Evolutionary conservation across 2,329 filamentous ascomycete species (phyloP).

Genomic region (Macrophomina pseudophaseolina): DNA sequence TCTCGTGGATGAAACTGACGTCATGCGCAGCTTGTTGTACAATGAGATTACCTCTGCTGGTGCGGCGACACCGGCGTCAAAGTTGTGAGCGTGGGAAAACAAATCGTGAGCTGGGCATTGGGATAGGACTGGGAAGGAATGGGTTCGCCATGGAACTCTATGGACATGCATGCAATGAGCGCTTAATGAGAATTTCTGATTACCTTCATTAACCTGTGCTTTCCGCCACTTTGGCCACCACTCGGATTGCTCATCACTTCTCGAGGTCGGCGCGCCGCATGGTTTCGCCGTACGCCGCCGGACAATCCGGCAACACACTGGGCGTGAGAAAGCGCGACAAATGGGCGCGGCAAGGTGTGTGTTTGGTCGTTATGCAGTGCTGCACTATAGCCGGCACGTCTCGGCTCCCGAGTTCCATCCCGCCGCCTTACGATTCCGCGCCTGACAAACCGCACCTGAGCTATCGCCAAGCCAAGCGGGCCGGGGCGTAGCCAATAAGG

Average conservation of each 20-base stretch:
- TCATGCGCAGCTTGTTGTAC: conserved; percentile 71
- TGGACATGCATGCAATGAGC: conserved; percentile 9
- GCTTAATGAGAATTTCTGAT: conserved; percentile 16
- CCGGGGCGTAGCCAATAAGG: not conserved
- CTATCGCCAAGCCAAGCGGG: not conserved
- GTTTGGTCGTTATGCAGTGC: not conserved
- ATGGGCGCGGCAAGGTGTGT: not conserved
- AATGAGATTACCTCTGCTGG: conserved; percentile 70
- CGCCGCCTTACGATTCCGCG: conserved; percentile 3
- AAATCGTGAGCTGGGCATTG: not conserved
- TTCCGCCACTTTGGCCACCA: not conserved
- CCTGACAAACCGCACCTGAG: conserved; percentile 4
- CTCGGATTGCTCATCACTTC: no score
- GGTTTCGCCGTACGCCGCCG: not conserved
- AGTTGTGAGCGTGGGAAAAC: conserved; percentile 3
- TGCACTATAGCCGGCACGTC: not conserved
- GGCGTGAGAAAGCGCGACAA: not conserved
- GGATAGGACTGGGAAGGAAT: not conserved
- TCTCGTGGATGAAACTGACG: conserved; percentile 30
- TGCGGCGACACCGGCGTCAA: conserved; percentile 20
- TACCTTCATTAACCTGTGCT: not conserved
- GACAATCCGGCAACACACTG: not conserved
- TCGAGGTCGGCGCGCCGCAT: no score
- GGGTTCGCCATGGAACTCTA: conserved; percentile 9
- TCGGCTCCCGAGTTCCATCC: not conserved